Base-by-base conservation (phyloP, 345 rosid species). In the Sisymbrium irio region DNA sequence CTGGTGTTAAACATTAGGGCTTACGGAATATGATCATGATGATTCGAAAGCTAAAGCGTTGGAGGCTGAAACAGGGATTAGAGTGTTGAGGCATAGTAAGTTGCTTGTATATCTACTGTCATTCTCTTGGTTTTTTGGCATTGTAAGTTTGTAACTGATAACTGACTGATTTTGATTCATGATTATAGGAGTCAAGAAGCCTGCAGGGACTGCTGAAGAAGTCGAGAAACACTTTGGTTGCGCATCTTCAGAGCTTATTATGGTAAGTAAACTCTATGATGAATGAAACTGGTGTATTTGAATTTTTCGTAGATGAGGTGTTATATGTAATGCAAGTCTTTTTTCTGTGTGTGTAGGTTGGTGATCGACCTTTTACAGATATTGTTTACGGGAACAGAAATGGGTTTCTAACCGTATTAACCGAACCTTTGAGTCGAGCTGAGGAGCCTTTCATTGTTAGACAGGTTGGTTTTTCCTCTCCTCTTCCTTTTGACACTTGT, bases 281-380 rank as follows among this genome's bases (percentile, higher is more conserved):
- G 18, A 79, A 39, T 61, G 67, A 35, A 18, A 18, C 41, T 62
- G 25, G 22, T 20, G 22, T 20, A 18, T 62, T 42, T 39, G 60
- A 9, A 9, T 18, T 20, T 41, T 35, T 36, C 63, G 62, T 67
- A 1, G 55, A 47, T n/a, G 20, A 64, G 63, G 32, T 70, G 30
- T 22, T 53, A 30, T 77, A 47, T 77, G 57, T 62, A 50, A 60
- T 32, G 41, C 4, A 59, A 45, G 50, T 36, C 76, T 72, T 62
- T 64, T 64, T n/a, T n/a, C n/a, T n/a, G n/a, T n/a, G n/a, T 17
- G 72, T 45, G 53, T 79, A 96, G 99, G 96, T 96, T 69, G 99
- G 99, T 64, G 98, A 96, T 82, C 83, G 98, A 40, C 98, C 98
- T 32, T 90, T 96, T 70, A 96, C 99, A 8, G 99, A 92, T 67